Evolutionary conservation across 1,284 basidiomycete genomes (phyloP).

Genomic region (Malassezia caprae): DNA sequence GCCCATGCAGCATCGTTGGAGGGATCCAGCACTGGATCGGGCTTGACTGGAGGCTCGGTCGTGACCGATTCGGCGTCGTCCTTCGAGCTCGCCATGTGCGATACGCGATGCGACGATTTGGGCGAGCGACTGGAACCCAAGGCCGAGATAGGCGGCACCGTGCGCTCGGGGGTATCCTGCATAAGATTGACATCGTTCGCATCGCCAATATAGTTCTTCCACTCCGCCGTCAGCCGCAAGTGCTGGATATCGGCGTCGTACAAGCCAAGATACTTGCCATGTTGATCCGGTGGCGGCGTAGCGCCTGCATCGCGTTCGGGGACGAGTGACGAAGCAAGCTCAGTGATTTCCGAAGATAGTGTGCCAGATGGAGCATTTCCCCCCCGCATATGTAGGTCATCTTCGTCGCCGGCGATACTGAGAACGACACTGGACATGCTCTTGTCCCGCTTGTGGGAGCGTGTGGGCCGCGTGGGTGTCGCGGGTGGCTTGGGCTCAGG

Average conservation of each 20-base stretch:
- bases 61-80: not conserved
- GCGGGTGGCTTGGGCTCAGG: not conserved
- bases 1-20: slow-evolving; percentile 21
- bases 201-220: slow-evolving; percentile 2
- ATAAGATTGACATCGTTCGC: not conserved
- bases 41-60: not conserved
- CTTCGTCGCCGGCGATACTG: slow-evolving; percentile 1
- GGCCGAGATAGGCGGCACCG: slow-evolving; percentile 9
- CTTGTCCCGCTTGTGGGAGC: not conserved
- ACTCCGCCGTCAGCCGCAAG: slow-evolving; percentile 8
- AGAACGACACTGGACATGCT: slow-evolving; percentile 3
- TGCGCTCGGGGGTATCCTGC: slow-evolving; percentile 3
- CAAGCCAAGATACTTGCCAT: slow-evolving; percentile 4
- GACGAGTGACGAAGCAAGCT: slow-evolving; percentile 7
- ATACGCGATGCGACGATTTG: not conserved
- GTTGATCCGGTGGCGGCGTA: not conserved
- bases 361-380: not conserved
- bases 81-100: not conserved
- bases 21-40: not conserved
- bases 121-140: slow-evolving; percentile 2
- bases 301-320: not conserved
- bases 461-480: not conserved
- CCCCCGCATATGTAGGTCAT: not conserved
- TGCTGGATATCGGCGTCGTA: slow-evolving; percentile 11
- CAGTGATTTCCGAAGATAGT: slow-evolving; percentile 7